Conservation (phyloP, 306 rosid species). For the Myrica gale region DNA sequence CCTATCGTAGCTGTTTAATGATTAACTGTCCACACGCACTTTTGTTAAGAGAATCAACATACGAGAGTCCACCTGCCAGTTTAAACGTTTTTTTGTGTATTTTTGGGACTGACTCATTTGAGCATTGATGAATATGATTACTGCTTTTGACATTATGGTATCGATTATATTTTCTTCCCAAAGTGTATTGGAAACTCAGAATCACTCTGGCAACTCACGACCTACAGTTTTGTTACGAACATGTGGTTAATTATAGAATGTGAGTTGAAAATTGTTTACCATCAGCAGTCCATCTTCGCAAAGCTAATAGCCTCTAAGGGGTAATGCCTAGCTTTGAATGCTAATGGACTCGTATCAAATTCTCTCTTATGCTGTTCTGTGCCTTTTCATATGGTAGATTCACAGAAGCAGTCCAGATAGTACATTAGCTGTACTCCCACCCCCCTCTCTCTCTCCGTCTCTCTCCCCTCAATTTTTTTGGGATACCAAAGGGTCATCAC, state of each 20-base stretch:
- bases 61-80: too few species aligned
- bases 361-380: slow-evolving; percentile 27
- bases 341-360: slow-evolving; percentile 28
- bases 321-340: slow-evolving; percentile 38
- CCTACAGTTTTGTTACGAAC: not conserved
- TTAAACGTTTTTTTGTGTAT: too few species aligned
- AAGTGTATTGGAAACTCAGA: not conserved
- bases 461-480: too few species aligned
- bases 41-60: too few species aligned
- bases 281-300: slow-evolving; percentile 46
- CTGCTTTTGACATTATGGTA: not conserved
- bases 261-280: not conserved
- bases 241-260: too few species aligned
- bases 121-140: too few species aligned
- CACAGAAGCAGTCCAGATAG: slow-evolving; percentile 25
- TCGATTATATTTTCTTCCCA: not conserved
- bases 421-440: not conserved
- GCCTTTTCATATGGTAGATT: slow-evolving; percentile 21
- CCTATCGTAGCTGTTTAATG: too few species aligned
- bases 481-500: too few species aligned
- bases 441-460: not conserved
- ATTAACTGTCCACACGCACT: too few species aligned
- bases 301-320: slow-evolving; percentile 27
- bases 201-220: not conserved
- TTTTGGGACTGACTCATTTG: too few species aligned